Base-by-base conservation (phyloP, 345 rosid species). In the Citrus maxima region DNA sequence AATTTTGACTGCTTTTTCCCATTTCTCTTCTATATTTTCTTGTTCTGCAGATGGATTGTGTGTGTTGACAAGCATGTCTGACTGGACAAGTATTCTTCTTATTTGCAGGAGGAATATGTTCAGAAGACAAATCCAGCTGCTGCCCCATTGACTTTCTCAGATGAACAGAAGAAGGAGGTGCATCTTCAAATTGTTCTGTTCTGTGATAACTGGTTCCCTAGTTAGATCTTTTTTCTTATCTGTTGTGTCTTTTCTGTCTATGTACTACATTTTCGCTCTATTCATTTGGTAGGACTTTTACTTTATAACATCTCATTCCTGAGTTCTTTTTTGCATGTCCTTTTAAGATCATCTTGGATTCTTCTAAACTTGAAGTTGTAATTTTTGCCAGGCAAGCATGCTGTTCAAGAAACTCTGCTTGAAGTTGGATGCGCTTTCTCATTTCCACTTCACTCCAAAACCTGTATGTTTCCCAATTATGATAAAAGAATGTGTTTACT, bases 351-450 rank as follows among this genome's bases (percentile, higher is more conserved):
- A 18, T 58, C 49, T 42, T 49, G 30, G 32, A 51, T 78, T 77
- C n/a, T 4, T 65, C 61, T 81, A 68, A 74, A 34, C 60, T 67
- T 27, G 7, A 61, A n/a, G 8, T 51, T 73, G 18, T 46, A 68
- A 63, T 75, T 67, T n/a, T 73, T 49, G 71, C 70, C 87, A 93
- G 99, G 97, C 97, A 78, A 85, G 95, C 77, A 71, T 80, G 73
- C 77, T 96, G 60, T 94, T 93, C 84, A 96, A 93, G 90, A 90
- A 80, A 84, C 86, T 96, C 27, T 91, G 97, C 80, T 82, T 94
- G 88, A 92, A 96, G 89, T 83, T 96, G 94, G 99, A 96, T 86
- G 93, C 99, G 38, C 97, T 94, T 73, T 90, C 98, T 75, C 99
- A 94, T 85, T 96, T 94, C 90, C 97, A 94, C 78, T 96, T 94